Evolutionary conservation across 345 rosid genomes (phyloP), one percentile per base, ranked within the genome.

Genomic region (Pugionium dolabratum): DNA sequence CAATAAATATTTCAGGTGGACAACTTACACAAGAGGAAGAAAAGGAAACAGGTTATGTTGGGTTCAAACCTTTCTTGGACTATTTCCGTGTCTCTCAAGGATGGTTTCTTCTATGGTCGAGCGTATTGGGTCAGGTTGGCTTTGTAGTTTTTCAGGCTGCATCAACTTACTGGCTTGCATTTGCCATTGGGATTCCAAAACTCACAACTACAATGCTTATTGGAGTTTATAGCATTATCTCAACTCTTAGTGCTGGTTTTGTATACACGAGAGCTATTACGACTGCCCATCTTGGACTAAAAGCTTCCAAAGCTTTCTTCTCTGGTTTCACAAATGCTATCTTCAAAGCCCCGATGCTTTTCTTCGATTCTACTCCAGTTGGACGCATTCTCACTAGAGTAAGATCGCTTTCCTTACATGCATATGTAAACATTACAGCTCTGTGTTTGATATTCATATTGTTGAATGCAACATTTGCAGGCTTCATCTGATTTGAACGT

Each of bases 331-430:
- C 55, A 26, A 73, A 80, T 60, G 81, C 95, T 28, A 61, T 90
- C 1, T 84, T 87, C 44, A 81, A 75, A 75, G 87, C 94, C 67
- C 89, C 94, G 0, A 85, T 87, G 97, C 80, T 82, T 36, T 90
- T 90, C 80, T 87, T 87, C 1, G 88, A 85, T 67, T 87, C 90
- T 52, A 87, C 95, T 54, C 97, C 91, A 0, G 85, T 85, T 31
- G 90, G 95, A 4, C 77, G 95, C 69, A 84, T 87, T 67, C 75
- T 81, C 57, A 85, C 97, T 30, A 78, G 92, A 62, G 97, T 90
- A 85, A 81, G 83, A 73, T 50, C 2, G 0, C 61, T 33, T 26
- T 60, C 0, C 42, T 45, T 59, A 18, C 60, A 33, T 66, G 31
- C 40, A 46, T 45, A 43, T 59, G 62, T 53, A 52, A 5, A 52